Percentiles rank a stretch among this genome's conserved stretches.
Evolutionary conservation across 2,329 filamentous ascomycete species (phyloP).

Genomic region (Chaetomiaceae sp.): DNA sequence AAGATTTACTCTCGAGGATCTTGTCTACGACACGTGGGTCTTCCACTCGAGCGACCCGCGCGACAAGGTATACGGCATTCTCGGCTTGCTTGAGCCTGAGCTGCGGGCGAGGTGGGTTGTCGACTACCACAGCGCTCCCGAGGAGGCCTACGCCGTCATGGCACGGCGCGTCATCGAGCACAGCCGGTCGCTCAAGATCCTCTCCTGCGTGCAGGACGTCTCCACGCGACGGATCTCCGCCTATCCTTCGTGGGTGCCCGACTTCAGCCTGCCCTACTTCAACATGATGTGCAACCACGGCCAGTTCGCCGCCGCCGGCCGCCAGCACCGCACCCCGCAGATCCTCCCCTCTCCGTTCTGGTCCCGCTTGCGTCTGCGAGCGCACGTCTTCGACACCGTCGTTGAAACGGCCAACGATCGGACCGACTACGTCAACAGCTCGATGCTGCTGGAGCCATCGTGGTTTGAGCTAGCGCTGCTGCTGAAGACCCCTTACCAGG

Average conservation of each 20-base stretch:
- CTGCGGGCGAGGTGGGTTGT: constrained; percentile 4
- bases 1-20: constrained; percentile 7
- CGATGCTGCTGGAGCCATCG: constrained; percentile 11
- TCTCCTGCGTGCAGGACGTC: constrained; percentile 13
- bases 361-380: constrained; percentile 6
- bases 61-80: constrained; percentile 15
- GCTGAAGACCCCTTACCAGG: constrained; percentile 7
- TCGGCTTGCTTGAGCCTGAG: constrained; percentile 3
- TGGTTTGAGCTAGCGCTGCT: constrained; percentile 14
- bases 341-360: constrained; percentile 1
- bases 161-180: constrained; percentile 7
- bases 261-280: constrained; percentile 13
- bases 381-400: constrained; percentile 9
- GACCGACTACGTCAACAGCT: constrained; percentile 8
- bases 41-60: constrained; percentile 11
- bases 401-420: constrained; percentile 7
- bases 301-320: background rate
- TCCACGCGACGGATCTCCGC: constrained; percentile 3
- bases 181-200: constrained; percentile 4
- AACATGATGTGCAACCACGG: constrained; percentile 14
- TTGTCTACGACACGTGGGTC: constrained; percentile 12
- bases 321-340: background rate
- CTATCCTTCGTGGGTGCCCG: constrained; percentile 12
- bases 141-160: constrained; percentile 5
- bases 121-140: constrained; percentile 7